Evolutionary conservation across 164 flowering plant species (phyloP), one percentile per base, ranked within the genome.

Genomic region (Dillenia turbinata): DNA sequence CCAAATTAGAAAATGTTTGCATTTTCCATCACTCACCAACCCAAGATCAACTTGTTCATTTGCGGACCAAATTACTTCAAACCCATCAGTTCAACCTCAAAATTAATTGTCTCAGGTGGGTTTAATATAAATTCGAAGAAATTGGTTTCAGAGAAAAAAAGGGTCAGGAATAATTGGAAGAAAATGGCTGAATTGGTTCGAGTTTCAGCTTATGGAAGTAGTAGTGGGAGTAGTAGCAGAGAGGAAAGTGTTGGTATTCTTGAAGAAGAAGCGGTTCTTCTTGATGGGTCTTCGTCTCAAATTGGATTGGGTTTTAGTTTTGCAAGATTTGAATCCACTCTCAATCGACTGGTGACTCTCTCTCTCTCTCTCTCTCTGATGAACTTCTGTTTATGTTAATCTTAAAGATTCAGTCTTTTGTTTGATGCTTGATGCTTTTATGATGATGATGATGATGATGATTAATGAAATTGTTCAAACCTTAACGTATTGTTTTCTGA

Each of bases 291-390:
- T 0, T 40, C 74, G 10, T 62, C 40, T 33, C 40, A 56, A 47
- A 19, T 73, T 50, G 47, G 55, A 2, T n/a, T 52, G 40, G 59
- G 12, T 49, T 14, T 56, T 40, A 15, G 12, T 53, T 59, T 57
- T 60, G 61, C 51, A 52, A 78, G 76, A 16, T 52, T 81, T 22
- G 83, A 87, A 64, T 63, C 79, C 22, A 78, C 76, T 57, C 76
- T 90, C 66, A 87, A 90, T 79, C 75, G 66, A 49, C 64, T 83
- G 88, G 93, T 90, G 56, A 43, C 14, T 15, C 44, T 59, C 46
- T n/a, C 44, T 59, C 62, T 15, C 17, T 48, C 2, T 61, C 10
- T 14, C 8, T 45, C 12, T 43, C 10, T 22, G 13, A 44, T 63
- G 14, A n/a, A 7, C 7, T 9, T 19, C 17, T 44, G 52, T 17